These are phyloP conservation scores for Scedosporium apiospermum DNA, from an alignment of 2,329 filamentous ascomycete species.

Conservation along the genomic window DNA sequence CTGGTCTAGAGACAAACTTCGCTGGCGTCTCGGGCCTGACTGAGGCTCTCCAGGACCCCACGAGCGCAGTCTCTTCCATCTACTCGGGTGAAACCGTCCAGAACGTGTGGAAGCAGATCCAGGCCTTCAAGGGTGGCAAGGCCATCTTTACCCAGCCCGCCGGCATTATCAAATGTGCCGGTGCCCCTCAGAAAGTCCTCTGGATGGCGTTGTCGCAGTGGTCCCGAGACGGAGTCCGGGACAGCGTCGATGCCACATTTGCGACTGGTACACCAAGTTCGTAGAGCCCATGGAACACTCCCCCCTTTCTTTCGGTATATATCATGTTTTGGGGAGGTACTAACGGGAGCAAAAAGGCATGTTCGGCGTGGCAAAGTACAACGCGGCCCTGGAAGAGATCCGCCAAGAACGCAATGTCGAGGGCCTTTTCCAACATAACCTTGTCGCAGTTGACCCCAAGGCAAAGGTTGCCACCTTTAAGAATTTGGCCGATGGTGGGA, in stretches of 20 bases:
- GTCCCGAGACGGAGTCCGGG: constrained; percentile 22
- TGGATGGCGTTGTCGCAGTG: constrained; percentile 30
- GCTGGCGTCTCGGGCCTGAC: constrained; percentile 22
- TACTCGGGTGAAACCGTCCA: constrained; percentile 25
- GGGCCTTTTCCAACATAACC: constrained; percentile 28
- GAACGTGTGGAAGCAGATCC: constrained; percentile 24
- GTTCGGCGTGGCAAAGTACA: constrained; percentile 30
- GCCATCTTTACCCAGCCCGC: constrained; percentile 29
- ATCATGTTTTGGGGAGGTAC: no score
- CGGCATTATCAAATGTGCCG: constrained; percentile 28
- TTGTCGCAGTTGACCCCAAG: constrained; percentile 23
- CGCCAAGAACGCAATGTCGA: constrained; percentile 24
- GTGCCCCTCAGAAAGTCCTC: constrained; percentile 28
- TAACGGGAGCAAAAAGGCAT: constrained; percentile 12
- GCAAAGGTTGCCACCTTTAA: constrained; percentile 21
- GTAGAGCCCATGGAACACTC: constrained; percentile 1
- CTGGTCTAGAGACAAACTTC: constrained; percentile 26
- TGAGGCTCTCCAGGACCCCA: constrained; percentile 21
- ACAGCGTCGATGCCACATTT: constrained; percentile 21
- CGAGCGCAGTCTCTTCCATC: constrained; percentile 25
- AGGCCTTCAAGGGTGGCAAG: constrained; percentile 22
- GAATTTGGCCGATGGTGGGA: constrained; percentile 15
- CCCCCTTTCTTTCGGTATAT: constrained; percentile 2
- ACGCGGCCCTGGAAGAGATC: constrained; percentile 22
- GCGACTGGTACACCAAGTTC: constrained; percentile 19